A percentile compares a stretch with the other conserved stretches of the same genome.
phyloP scores from a whole-genome alignment of 1,284 basidiomycete species.

The Neonothopanus nambi region DNA sequence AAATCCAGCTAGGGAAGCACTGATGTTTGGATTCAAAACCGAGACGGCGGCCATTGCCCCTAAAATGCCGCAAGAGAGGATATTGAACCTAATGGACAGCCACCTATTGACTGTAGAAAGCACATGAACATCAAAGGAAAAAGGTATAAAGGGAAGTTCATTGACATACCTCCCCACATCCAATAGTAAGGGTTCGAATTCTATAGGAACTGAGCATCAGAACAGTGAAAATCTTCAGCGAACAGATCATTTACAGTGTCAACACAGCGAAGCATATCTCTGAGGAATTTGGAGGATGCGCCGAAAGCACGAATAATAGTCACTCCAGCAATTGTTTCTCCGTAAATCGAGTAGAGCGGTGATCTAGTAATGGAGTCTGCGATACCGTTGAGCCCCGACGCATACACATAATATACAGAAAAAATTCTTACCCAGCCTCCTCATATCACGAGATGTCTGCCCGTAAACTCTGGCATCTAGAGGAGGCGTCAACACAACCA shows the following conservation, averaged over 20 bases:
- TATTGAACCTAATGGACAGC: constrained; percentile 81
- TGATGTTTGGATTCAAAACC: constrained; percentile 69
- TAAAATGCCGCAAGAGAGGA: constrained; percentile 73
- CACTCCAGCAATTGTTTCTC: constrained; percentile 86
- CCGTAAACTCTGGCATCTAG: constrained; percentile 71
- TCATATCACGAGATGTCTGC: constrained; percentile 88
- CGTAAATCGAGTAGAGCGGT: constrained; percentile 90
- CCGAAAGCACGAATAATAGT: constrained; percentile 89
- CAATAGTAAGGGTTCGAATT: constrained; percentile 83
- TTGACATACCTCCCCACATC: constrained; percentile 76
- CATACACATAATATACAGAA: background rate
- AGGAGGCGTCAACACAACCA: background rate
- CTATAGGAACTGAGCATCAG: constrained; percentile 32
- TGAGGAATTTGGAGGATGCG: constrained; percentile 81
- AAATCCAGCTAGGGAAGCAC: constrained; percentile 82
- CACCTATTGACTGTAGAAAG: constrained; percentile 69
- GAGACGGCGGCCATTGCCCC: constrained; percentile 72
- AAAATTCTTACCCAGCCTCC: constrained; percentile 63
- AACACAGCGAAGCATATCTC: constrained; percentile 82
- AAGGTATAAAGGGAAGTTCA: background rate
- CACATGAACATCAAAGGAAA: background rate
- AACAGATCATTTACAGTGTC: constrained; percentile 62
- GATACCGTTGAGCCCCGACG: background rate
- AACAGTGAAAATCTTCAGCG: background rate
- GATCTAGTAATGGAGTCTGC: constrained; percentile 86